These are phyloP conservation scores for Cyclocybe cylindracea DNA, from an alignment of 768 basidiomycete species.

Conservation along the genomic window DNA sequence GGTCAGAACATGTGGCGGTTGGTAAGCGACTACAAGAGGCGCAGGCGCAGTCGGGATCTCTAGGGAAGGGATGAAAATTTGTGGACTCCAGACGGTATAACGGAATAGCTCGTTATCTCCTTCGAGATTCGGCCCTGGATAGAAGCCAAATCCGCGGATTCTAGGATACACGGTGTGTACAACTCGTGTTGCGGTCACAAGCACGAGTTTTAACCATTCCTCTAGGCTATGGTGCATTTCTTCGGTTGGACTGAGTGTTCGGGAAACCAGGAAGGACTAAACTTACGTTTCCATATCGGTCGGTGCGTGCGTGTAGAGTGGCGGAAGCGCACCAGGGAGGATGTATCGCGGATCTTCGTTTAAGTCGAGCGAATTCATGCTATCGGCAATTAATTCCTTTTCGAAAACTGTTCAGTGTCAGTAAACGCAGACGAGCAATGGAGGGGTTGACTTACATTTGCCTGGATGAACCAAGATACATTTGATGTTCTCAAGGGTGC, in stretches of 20 bases:
- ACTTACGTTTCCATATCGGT: slow-evolving; percentile 34
- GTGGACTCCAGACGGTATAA: slow-evolving; percentile 14
- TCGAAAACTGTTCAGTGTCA: too few relatives aligned
- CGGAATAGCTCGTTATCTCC: slow-evolving; percentile 16
- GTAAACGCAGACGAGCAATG: neutral
- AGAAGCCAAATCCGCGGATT: slow-evolving; percentile 7
- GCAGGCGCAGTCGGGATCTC: neutral
- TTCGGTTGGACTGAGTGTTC: slow-evolving; percentile 6
- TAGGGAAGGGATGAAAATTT: neutral
- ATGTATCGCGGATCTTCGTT: neutral
- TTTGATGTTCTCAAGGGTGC: slow-evolving; percentile 53
- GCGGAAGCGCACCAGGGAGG: slow-evolving; percentile 5
- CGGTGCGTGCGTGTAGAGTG: slow-evolving; percentile 10
- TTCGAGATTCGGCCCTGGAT: neutral
- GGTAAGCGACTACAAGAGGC: slow-evolving; percentile 54
- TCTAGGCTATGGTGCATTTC: slow-evolving; percentile 13
- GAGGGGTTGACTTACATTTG: neutral
- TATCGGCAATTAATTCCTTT: too few relatives aligned
- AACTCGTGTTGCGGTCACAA: slow-evolving; percentile 19
- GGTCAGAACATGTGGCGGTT: slow-evolving; percentile 62
- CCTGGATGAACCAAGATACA: slow-evolving; percentile 24
- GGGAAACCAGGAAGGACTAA: neutral
- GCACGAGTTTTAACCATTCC: slow-evolving; percentile 14
- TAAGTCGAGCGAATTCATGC: too few relatives aligned
- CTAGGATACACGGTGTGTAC: slow-evolving; percentile 8